phyloP scores from a whole-genome alignment of 768 basidiomycete genomes.

The Mycena alexandri region DNA sequence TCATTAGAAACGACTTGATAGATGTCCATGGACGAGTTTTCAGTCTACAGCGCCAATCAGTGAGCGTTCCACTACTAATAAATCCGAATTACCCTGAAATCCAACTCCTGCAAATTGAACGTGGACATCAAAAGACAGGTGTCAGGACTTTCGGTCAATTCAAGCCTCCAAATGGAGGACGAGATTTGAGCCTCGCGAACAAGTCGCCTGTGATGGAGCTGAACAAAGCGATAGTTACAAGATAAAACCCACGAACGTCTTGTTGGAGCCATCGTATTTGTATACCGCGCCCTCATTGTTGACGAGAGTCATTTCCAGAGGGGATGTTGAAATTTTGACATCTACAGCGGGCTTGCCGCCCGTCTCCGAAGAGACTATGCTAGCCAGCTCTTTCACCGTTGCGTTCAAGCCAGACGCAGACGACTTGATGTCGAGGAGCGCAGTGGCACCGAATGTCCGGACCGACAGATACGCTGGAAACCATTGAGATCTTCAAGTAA shows the following conservation, averaged over 20 bases:
- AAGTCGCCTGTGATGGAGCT: slow-evolving; percentile 39
- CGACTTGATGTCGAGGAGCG: slow-evolving; percentile 51
- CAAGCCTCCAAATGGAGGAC: slow-evolving; percentile 66
- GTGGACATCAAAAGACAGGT: slow-evolving; percentile 63
- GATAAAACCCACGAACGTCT: slow-evolving; percentile 54
- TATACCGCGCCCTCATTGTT: slow-evolving; percentile 69
- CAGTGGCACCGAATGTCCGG: slow-evolving; percentile 62
- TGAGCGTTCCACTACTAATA: not conserved
- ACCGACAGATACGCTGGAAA: slow-evolving; percentile 52
- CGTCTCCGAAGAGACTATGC: slow-evolving; percentile 55
- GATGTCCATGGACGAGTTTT: slow-evolving; percentile 43
- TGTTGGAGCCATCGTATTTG: slow-evolving; percentile 53
- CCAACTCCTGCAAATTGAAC: slow-evolving; percentile 58
- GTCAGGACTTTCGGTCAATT: slow-evolving; percentile 48
- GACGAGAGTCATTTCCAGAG: slow-evolving; percentile 53
- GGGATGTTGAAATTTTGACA: slow-evolving; percentile 53
- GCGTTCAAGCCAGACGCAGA: slow-evolving; percentile 14
- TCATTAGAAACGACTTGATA: slow-evolving; percentile 53
- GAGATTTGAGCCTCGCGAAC: slow-evolving; percentile 20
- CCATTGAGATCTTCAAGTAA: not conserved
- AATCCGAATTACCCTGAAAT: slow-evolving; percentile 65
- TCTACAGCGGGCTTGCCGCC: slow-evolving; percentile 61
- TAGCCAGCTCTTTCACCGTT: slow-evolving; percentile 49
- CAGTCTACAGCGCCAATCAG: slow-evolving; percentile 45
- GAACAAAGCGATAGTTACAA: slow-evolving; percentile 3